Conservation (phyloP, 2,329 filamentous ascomycete genomes). For the Chaetomiaceae sp. region DNA sequence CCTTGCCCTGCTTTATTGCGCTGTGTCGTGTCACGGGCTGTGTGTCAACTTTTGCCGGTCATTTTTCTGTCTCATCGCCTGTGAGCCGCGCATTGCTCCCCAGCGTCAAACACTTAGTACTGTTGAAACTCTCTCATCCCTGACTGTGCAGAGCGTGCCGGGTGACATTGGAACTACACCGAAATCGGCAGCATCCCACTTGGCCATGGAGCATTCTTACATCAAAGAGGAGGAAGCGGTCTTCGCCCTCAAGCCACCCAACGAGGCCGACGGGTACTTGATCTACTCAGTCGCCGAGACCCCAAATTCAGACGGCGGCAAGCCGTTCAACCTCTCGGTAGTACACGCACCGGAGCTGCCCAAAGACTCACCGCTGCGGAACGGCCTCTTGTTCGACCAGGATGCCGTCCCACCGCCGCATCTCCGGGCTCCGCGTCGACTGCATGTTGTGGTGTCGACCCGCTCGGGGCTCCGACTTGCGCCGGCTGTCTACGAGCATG, state of each 20-base stretch:
- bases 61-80: too few relatives aligned
- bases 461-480: slow-evolving; percentile 60
- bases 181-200: too few relatives aligned
- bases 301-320: neutral
- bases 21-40: too few relatives aligned
- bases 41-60: too few relatives aligned
- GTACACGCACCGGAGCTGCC: slow-evolving; percentile 2
- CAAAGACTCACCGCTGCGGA: slow-evolving; percentile 29
- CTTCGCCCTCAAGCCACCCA: slow-evolving; percentile 17
- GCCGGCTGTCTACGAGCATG: slow-evolving; percentile 47
- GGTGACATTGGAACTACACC: too few relatives aligned
- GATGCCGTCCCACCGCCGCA: slow-evolving; percentile 31
- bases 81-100: too few relatives aligned
- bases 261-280: slow-evolving; percentile 8
- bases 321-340: slow-evolving; percentile 21
- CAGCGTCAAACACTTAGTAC: too few relatives aligned
- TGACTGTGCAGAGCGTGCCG: too few relatives aligned
- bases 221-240: slow-evolving; percentile 22
- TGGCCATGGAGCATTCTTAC: too few relatives aligned
- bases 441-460: slow-evolving; percentile 65
- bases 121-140: too few relatives aligned
- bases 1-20: too few relatives aligned
- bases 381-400: slow-evolving; percentile 35
- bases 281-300: slow-evolving; percentile 21
- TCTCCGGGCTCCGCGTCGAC: slow-evolving; percentile 24